Conservation (phyloP, 2,329 filamentous ascomycete species). For the Dactylellina leptospora region DNA sequence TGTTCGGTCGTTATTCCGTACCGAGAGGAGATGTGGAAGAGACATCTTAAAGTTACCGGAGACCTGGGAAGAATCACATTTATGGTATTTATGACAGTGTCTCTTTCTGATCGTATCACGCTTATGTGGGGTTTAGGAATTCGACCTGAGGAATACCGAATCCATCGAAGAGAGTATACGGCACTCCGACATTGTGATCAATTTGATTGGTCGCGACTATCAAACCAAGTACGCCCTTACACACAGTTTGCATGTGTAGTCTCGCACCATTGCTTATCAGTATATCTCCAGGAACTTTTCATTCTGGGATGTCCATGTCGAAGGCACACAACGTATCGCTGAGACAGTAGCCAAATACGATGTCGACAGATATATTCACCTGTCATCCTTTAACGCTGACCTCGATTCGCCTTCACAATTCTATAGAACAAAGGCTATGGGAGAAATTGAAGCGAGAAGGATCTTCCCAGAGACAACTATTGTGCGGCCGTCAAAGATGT, state of each 20-base stretch:
- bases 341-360: conserved; percentile 98
- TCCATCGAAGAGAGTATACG: conserved; percentile 96
- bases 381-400: conserved; percentile 92
- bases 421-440: conserved; percentile 84
- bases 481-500: conserved; percentile 90
- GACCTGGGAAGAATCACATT: conserved; percentile 91
- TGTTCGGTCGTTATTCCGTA: conserved; percentile 92
- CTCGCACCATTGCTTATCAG: conserved; percentile 51
- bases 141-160: conserved; percentile 89
- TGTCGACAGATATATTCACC: conserved; percentile 93
- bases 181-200: conserved; percentile 97
- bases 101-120: background rate
- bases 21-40: conserved; percentile 97
- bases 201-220: conserved; percentile 91
- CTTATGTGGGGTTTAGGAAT: conserved; percentile 71
- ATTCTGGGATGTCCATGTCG: conserved; percentile 89
- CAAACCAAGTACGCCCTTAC: conserved; percentile 79
- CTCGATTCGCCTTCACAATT: conserved; percentile 84
- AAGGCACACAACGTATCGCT: conserved; percentile 88
- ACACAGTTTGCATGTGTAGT: background rate
- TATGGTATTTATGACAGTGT: conserved; percentile 66
- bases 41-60: conserved; percentile 94
- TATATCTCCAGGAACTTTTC: conserved; percentile 80
- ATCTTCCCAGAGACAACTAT: conserved; percentile 98
- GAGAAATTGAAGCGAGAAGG: conserved; percentile 81